Percentiles rank a stretch among this genome's conserved stretches.
Conservation (phyloP, 805 yeast species). For the Blastobotrys peoriensis region DNA sequence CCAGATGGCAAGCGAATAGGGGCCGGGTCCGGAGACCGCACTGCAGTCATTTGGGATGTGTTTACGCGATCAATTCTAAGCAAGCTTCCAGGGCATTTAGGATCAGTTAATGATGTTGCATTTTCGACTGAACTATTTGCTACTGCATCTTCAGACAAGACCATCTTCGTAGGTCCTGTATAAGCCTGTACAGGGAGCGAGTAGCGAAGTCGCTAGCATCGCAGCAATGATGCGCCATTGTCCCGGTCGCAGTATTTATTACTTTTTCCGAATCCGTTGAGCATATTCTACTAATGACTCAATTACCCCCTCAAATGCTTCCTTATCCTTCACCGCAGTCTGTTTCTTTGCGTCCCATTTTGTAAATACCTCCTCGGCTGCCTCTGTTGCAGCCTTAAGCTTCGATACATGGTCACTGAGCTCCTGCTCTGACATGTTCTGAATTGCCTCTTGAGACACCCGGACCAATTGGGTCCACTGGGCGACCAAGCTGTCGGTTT, state of each 20-base stretch:
- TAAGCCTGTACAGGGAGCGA: constrained; percentile 1
- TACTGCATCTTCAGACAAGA: constrained; percentile 52
- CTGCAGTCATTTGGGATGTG: constrained; percentile 56
- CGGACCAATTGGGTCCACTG: constrained; percentile 30
- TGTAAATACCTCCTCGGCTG: constrained; percentile 35
- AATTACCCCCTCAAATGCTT: constrained; percentile 77
- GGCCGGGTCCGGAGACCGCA: constrained; percentile 61
- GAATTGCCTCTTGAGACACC: constrained; percentile 32
- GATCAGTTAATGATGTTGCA: constrained; percentile 57
- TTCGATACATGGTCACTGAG: constrained; percentile 34
- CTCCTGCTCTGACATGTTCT: constrained; percentile 32
- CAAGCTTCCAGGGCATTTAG: constrained; percentile 55
- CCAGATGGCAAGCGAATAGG: constrained; percentile 34
- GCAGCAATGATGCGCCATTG: background rate
- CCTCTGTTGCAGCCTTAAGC: constrained; percentile 32
- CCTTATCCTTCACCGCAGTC: constrained; percentile 56
- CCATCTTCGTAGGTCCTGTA: constrained; percentile 37
- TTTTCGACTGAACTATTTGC: constrained; percentile 40
- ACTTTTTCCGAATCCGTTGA: constrained; percentile 51
- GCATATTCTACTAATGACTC: constrained; percentile 88
- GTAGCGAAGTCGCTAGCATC: background rate
- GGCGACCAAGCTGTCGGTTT: constrained; percentile 21
- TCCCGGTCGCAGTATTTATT: background rate
- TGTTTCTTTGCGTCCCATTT: constrained; percentile 49
- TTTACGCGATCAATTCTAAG: constrained; percentile 41